These are phyloP conservation scores for Thymus mandschuricus DNA, from an alignment of 257 asterid species.

Conservation along the genomic window DNA sequence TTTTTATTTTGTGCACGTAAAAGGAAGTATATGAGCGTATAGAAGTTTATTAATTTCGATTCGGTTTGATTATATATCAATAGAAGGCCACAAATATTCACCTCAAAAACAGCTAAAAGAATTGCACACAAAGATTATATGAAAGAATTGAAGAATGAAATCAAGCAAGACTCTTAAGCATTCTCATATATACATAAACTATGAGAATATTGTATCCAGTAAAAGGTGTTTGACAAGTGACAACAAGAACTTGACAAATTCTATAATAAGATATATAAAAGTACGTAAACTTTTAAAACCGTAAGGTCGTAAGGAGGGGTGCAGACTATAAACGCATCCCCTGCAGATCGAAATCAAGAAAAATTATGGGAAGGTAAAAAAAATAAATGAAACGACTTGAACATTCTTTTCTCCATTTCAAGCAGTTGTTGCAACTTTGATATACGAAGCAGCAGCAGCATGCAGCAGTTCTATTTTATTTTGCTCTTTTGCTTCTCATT, in stretches of 20 bases:
- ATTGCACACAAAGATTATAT: conserved; percentile 11
- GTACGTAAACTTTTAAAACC: conserved; percentile 5
- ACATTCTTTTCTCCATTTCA: conserved; percentile 32
- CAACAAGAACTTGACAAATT: conserved; percentile 32
- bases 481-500: conserved; percentile 53
- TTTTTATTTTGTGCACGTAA: too few species aligned
- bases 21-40: too few species aligned
- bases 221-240: conserved; percentile 39
- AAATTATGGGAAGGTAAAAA: neutral
- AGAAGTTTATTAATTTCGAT: too few species aligned
- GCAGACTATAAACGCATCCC: conserved; percentile 44
- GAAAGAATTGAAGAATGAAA: conserved; percentile 29
- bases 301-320: conserved; percentile 8
- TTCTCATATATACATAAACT: conserved; percentile 61
- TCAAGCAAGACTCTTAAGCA: conserved; percentile 29
- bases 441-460: conserved; percentile 14
- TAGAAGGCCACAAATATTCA: too few species aligned
- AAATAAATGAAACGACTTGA: conserved; percentile 3
- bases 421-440: conserved; percentile 10
- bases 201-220: conserved; percentile 40
- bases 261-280: conserved; percentile 29
- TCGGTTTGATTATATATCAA: too few species aligned
- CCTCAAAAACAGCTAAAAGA: neutral
- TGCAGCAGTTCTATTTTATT: conserved; percentile 38
- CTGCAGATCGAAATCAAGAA: conserved; percentile 34